Evolutionary conservation across 2,329 filamentous ascomycete genomes (phyloP).

Genomic region (Aspergillus piperis): DNA sequence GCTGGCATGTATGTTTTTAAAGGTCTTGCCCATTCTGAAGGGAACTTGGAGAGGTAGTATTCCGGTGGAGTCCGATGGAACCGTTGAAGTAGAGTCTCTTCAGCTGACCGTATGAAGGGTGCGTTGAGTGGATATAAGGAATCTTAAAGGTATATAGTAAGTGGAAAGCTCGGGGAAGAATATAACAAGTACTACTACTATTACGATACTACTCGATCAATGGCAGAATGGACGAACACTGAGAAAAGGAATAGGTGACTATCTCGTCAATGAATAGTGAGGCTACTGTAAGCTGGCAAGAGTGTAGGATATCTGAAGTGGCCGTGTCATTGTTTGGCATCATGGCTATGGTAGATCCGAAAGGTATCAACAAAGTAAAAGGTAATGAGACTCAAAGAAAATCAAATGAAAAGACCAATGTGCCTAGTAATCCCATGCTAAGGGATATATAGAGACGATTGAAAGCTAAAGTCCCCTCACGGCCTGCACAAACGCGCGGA

Average conservation of each 20-base stretch:
- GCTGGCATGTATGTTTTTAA: constrained; percentile 58
- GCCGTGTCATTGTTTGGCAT: neutral
- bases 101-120: too few species aligned
- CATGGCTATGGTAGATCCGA: neutral
- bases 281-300: neutral
- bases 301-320: neutral
- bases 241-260: too few species aligned
- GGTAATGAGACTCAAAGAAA: neutral
- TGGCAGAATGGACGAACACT: neutral
- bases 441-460: constrained; percentile 20
- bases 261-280: neutral
- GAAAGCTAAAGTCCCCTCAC: constrained; percentile 58
- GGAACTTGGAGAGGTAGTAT: neutral
- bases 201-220: neutral
- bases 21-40: constrained; percentile 43
- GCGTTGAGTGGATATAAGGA: too few species aligned
- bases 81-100: neutral
- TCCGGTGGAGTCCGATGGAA: neutral
- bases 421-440: neutral
- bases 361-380: neutral
- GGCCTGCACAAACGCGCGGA: constrained; percentile 74
- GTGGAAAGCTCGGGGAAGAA: too few species aligned
- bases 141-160: too few species aligned
- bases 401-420: neutral
- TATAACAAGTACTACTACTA: too few species aligned